Conservation (phyloP, 2,329 filamentous ascomycete genomes). For the Ophiostoma australiae region DNA sequence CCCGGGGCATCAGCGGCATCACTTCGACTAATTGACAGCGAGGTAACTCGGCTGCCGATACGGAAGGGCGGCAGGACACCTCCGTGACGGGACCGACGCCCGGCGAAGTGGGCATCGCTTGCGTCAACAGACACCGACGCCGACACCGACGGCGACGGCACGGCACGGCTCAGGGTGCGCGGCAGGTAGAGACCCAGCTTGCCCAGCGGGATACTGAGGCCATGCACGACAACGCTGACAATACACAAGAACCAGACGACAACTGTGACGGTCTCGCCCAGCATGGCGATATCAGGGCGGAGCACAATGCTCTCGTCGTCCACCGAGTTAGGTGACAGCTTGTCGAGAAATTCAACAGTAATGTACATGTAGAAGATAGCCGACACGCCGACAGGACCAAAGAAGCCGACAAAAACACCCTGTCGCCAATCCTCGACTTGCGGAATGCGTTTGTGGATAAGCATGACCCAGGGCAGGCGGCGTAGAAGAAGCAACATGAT, state of each 20-base stretch:
- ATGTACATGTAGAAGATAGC: constrained; percentile 88
- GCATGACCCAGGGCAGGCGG: constrained; percentile 70
- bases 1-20: not conserved
- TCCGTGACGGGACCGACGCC: constrained; percentile 20
- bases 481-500: constrained; percentile 72
- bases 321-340: constrained; percentile 53
- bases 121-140: constrained; percentile 16
- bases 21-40: not conserved
- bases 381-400: constrained; percentile 87
- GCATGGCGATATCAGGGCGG: constrained; percentile 48
- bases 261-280: constrained; percentile 63
- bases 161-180: constrained; percentile 53
- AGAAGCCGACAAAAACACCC: constrained; percentile 84
- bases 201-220: constrained; percentile 71
- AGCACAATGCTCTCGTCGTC: constrained; percentile 58
- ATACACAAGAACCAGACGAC: constrained; percentile 84
- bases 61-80: constrained; percentile 30
- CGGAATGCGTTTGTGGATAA: constrained; percentile 67
- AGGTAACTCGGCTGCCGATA: constrained; percentile 32
- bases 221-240: constrained; percentile 80
- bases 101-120: not conserved
- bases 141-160: constrained; percentile 20
- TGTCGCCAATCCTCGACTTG: constrained; percentile 72
- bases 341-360: constrained; percentile 65
- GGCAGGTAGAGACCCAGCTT: constrained; percentile 62